Base-by-base conservation (phyloP, 1,284 basidiomycete genomes). In the Entoloma clypeatum region DNA sequence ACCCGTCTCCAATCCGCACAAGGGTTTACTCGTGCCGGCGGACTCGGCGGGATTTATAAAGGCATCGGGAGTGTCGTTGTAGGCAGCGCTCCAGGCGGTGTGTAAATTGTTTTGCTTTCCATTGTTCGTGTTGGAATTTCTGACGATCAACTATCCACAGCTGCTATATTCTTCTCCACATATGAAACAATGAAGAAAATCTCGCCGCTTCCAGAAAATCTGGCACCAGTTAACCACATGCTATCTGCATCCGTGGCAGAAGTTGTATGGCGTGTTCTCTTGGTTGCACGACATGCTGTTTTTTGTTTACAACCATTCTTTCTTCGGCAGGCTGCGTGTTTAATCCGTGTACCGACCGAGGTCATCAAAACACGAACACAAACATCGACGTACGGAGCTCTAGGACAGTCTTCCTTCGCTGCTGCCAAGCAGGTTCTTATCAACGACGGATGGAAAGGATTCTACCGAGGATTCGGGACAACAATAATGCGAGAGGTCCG, bases 81-180 rank as follows among this genome's bases (percentile, higher is more conserved):
- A 7, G 96, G 95, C 13, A 93, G 92, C 58, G 93, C 95, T 9
- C 95, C 96, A 0, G 95, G 95, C 59, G 92, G 92, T 93, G 60
- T 53, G 79, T 61, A 36, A 13, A 11, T 16, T 3, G 14, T 8
- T 14, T 24, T 19, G 18, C n/a, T 16, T 22, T 16, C 9, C 3
- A 36, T 36, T 11, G 39, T 39, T 17, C 25, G 24, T 34, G 39
- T 10, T 16, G n/a, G 29, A 10, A 23, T 22, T 31, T 19, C n/a
- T 16, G 3, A 44, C 8, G 29, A 32, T 37, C 13, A 16, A 16
- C 9, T 22, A 0, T 28, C 2, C 14, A n/a, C 32, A 95, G 95
- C 95, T 45, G 91, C 94, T 1, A 79, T 82, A 1, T 99, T 99
- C 71, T 99, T 99, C 63, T 87, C 89, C 16, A 91, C 85, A 0